phyloP scores from a whole-genome alignment of 2,329 filamentous ascomycete genomes.

The Zasmidium cellare region DNA sequence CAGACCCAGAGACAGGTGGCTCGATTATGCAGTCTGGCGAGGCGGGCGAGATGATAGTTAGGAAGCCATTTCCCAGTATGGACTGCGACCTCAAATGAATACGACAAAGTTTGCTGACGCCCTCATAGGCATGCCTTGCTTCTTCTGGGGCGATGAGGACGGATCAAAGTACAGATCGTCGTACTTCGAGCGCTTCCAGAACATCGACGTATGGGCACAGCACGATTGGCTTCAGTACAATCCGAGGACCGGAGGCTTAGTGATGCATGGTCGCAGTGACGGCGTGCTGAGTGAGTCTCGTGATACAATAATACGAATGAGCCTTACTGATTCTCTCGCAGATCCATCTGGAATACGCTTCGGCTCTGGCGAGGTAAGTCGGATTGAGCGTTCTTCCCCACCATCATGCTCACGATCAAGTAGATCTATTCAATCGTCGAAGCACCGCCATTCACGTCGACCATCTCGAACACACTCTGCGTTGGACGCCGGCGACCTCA shows the following conservation, averaged over 20 bases:
- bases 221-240: constrained; percentile 49
- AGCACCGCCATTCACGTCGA: constrained; percentile 37
- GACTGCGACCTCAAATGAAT: not conserved
- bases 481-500: constrained; percentile 38
- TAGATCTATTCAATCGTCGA: constrained; percentile 51
- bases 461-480: constrained; percentile 41
- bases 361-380: constrained; percentile 40
- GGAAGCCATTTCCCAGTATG: constrained; percentile 49
- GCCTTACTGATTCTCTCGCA: constrained; percentile 2
- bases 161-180: constrained; percentile 43
- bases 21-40: constrained; percentile 37
- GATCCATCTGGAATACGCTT: constrained; percentile 51
- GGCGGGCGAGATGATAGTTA: constrained; percentile 48
- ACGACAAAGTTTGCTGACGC: not conserved
- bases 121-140: constrained; percentile 33
- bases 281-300: constrained; percentile 42
- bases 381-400: not conserved
- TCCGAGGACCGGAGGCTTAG: constrained; percentile 41
- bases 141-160: constrained; percentile 47
- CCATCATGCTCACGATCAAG: not conserved
- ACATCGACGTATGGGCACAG: constrained; percentile 45
- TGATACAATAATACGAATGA: too few relatives aligned
- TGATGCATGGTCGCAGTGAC: constrained; percentile 49
- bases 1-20: constrained; percentile 40
- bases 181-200: constrained; percentile 48